Base-by-base conservation (phyloP, 2,329 filamentous ascomycete genomes). In the Nemania sp. region DNA sequence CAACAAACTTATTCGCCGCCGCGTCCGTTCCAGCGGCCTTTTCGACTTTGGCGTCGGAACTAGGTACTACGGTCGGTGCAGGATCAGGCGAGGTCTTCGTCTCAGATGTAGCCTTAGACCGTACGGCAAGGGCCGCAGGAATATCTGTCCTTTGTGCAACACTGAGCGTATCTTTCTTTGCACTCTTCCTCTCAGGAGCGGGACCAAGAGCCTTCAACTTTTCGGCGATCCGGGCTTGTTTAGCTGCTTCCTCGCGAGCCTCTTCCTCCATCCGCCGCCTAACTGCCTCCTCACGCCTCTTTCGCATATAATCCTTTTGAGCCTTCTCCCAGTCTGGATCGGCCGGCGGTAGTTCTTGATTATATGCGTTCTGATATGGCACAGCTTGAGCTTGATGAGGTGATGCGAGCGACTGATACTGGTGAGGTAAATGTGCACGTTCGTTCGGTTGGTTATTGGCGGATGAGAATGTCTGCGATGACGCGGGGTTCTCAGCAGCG, bases 251-350 rank as follows among this genome's bases (percentile, higher is more conserved):
- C 74, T 92, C 90, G n/a, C 84, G 86, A 22, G 87, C 89, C 73
- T 91, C 90, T 77, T 93, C 87, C 66, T 92, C 90, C 67, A 88
- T 82, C 55, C 88, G 84, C 65, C 90, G 86, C 75, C 91, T 90
- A 75, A 90, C 89, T 22, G 91, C 91, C 60, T 89, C 82, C 74
- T 94, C 91, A 6, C 89, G 85, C 45, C 88, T 88, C 73, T 93
- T 89, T 43, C 86, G 86, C 91, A 94, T 94, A 24, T 93, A 86
- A 80, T 85, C 92, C 85, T 83, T 92, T 80, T 88, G 91, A 75
- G 82, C 87, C 78, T 84, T 87, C 78, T 84, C 89, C 71, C 85
- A 85, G 66, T 92, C 89, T 45, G 88, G 84, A 45, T 62, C 56
- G n/a, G 35, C 51, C 55, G 87, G 76, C 24, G 76, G 75, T 20